A percentile compares a stretch with the other conserved stretches of the same genome.
phyloP scores from a whole-genome alignment of 2,329 filamentous ascomycete genomes.

The Grosmannia serpens region DNA sequence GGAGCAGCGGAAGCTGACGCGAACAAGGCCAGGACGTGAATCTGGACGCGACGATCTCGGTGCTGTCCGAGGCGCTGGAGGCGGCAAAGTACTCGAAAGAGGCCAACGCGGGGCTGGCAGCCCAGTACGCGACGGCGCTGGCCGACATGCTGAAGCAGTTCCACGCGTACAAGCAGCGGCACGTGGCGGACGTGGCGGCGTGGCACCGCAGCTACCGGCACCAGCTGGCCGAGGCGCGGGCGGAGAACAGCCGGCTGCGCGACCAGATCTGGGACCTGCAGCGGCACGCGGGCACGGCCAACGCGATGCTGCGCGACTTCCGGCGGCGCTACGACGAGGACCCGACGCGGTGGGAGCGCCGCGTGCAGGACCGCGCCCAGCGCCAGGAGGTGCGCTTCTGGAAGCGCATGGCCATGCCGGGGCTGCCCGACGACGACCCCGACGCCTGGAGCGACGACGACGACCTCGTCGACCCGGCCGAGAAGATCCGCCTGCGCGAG shows the following conservation, averaged over 20 bases:
- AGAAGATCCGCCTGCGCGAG: slow-evolving; percentile 44
- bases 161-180: slow-evolving; percentile 53
- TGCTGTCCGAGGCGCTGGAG: slow-evolving; percentile 50
- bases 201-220: slow-evolving; percentile 57
- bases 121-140: slow-evolving; percentile 46
- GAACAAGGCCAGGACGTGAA: slow-evolving; percentile 37
- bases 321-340: slow-evolving; percentile 46
- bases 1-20: background rate
- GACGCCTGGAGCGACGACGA: slow-evolving; percentile 54
- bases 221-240: slow-evolving; percentile 53
- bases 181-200: slow-evolving; percentile 47
- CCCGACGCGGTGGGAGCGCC: slow-evolving; percentile 38
- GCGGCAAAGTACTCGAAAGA: slow-evolving; percentile 49
- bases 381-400: slow-evolving; percentile 53
- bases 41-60: slow-evolving; percentile 44
- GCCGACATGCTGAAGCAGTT: slow-evolving; percentile 49
- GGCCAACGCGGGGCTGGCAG: slow-evolving; percentile 46
- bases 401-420: slow-evolving; percentile 51
- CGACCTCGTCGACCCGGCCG: slow-evolving; percentile 48
- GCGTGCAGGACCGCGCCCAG: slow-evolving; percentile 38
- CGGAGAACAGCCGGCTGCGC: slow-evolving; percentile 50
- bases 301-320: slow-evolving; percentile 45
- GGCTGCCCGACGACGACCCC: slow-evolving; percentile 48
- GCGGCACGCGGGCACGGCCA: slow-evolving; percentile 45
- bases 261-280: slow-evolving; percentile 60